Percentiles rank a stretch among this genome's conserved stretches.
Evolutionary conservation across 1,284 basidiomycete genomes (phyloP).

Genomic region (Leccinum fallax): DNA sequence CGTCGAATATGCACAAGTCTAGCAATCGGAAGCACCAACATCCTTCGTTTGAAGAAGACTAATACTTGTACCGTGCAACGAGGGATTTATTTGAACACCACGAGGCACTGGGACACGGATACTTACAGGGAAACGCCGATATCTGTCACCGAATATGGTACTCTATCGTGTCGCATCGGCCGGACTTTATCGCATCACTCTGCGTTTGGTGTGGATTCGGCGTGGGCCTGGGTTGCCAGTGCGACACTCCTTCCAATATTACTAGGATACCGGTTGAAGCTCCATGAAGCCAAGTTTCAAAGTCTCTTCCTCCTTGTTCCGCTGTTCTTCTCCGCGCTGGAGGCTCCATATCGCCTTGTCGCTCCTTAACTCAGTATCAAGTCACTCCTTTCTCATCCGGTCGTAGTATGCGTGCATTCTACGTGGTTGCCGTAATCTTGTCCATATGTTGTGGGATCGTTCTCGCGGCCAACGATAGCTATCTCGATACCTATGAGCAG

Average conservation of each 20-base stretch:
- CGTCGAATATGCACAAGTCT: neutral
- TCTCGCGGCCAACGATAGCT: slow-evolving; percentile 4
- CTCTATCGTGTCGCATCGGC: neutral
- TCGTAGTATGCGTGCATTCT: slow-evolving; percentile 10
- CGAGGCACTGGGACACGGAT: neutral
- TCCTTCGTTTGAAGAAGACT: neutral
- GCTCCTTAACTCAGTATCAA: neutral
- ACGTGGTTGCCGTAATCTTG: slow-evolving; percentile 5
- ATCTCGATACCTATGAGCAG: slow-evolving; percentile 13
- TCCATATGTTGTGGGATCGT: neutral
- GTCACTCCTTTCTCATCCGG: slow-evolving; percentile 5
- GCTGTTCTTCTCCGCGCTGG: neutral
- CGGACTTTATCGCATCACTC: neutral
- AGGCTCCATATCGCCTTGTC: neutral
- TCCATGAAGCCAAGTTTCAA: neutral
- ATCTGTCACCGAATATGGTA: neutral
- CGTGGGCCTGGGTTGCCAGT: neutral
- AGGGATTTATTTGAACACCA: neutral
- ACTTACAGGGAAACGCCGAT: neutral
- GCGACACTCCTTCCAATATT: neutral
- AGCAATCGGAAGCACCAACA: neutral
- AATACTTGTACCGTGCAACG: neutral
- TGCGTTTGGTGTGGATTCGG: neutral
- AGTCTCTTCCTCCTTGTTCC: neutral
- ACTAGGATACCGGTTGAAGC: neutral